Conservation (phyloP, 345 rosid species). For the Syzygium aqueum region DNA sequence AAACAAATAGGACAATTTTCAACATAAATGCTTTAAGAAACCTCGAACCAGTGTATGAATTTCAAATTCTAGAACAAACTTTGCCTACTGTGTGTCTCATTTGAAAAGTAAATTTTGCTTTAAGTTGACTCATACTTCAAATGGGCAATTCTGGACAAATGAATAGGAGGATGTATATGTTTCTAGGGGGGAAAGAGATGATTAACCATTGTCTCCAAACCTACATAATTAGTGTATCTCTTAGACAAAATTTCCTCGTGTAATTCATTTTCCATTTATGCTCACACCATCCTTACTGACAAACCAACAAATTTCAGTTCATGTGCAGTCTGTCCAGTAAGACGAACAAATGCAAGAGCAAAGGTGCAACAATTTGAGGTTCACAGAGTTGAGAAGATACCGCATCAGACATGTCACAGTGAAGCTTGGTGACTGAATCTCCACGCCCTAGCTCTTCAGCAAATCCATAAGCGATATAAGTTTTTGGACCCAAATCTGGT, state of each 20-base stretch:
- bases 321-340: background rate
- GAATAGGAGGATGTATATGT: background rate
- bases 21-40: background rate
- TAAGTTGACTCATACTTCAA: background rate
- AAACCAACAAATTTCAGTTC: background rate
- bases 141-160: background rate
- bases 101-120: background rate
- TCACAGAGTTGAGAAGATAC: slow-evolving; percentile 19
- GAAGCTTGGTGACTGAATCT: slow-evolving; percentile 87
- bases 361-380: background rate
- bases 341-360: background rate
- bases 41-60: background rate
- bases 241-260: background rate
- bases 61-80: background rate
- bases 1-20: background rate
- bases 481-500: slow-evolving; percentile 89
- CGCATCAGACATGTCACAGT: slow-evolving; percentile 87
- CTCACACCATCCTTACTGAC: background rate
- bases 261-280: background rate
- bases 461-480: slow-evolving; percentile 69
- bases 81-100: background rate
- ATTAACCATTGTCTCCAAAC: background rate
- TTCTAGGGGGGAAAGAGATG: background rate
- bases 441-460: slow-evolving; percentile 70
- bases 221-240: background rate